These are phyloP conservation scores for Serendipita vermifera DNA, from an alignment of 768 basidiomycete genomes.

Conservation along the genomic window DNA sequence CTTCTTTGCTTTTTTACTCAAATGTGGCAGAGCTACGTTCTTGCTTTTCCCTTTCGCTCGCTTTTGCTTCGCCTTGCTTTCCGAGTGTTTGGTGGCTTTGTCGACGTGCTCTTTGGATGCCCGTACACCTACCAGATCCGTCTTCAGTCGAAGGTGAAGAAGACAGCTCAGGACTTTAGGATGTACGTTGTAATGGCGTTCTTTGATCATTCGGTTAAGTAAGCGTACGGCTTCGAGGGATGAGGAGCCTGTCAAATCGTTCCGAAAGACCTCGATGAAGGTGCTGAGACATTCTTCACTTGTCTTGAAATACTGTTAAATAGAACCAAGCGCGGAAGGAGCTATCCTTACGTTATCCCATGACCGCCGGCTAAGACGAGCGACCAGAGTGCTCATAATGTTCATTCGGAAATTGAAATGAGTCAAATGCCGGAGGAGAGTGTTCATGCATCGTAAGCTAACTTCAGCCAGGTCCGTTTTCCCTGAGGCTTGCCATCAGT, in stretches of 20 bases:
- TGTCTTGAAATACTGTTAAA: slow-evolving; percentile 34
- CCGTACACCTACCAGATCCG: slow-evolving; percentile 61
- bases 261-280: slow-evolving; percentile 67
- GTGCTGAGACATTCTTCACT: slow-evolving; percentile 78
- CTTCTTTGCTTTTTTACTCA: slow-evolving; percentile 88
- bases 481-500: slow-evolving; percentile 29
- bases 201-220: slow-evolving; percentile 92
- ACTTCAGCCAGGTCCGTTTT: slow-evolving; percentile 53
- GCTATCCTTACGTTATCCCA: slow-evolving; percentile 67
- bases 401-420: slow-evolving; percentile 97
- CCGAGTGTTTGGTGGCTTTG: slow-evolving; percentile 28
- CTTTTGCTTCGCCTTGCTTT: slow-evolving; percentile 25
- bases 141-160: slow-evolving; percentile 72
- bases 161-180: slow-evolving; percentile 80
- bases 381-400: slow-evolving; percentile 77
- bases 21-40: slow-evolving; percentile 49
- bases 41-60: slow-evolving; percentile 44
- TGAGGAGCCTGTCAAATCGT: slow-evolving; percentile 63
- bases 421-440: slow-evolving; percentile 63
- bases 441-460: slow-evolving; percentile 77
- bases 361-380: slow-evolving; percentile 65
- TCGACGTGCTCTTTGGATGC: slow-evolving; percentile 60
- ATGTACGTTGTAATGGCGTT: slow-evolving; percentile 77
- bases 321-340: not conserved
- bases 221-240: slow-evolving; percentile 85